Percentiles rank a stretch among this genome's conserved stretches.
Conservation (phyloP, 1,284 basidiomycete species). For the Pseudozyma tsukubaensis region DNA sequence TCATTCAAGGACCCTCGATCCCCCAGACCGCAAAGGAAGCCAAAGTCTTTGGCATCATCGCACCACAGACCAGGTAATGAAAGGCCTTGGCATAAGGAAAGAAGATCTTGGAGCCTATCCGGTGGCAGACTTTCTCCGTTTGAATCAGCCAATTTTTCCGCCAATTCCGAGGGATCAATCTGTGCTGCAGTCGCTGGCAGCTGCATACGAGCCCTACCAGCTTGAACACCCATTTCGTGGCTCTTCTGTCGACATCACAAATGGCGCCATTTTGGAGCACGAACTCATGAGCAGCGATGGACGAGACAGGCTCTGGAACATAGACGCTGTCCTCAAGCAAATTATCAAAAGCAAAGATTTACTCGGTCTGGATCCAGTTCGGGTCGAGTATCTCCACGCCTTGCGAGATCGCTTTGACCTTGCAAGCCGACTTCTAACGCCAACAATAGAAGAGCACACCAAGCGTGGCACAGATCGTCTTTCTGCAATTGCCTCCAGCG, state of each 20-base stretch:
- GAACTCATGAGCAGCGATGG: background rate
- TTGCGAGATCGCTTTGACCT: slow-evolving; percentile 6
- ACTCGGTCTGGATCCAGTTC: slow-evolving; percentile 8
- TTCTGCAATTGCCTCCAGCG: too few species aligned
- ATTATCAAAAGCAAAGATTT: background rate
- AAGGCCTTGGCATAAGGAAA: too few species aligned
- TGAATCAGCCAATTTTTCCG: too few species aligned
- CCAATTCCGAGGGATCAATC: too few species aligned
- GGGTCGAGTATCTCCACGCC: slow-evolving; percentile 7
- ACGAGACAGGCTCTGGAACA: slow-evolving; percentile 12
- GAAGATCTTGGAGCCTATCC: too few species aligned
- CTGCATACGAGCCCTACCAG: slow-evolving; percentile 4
- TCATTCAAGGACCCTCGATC: too few species aligned
- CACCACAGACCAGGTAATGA: too few species aligned
- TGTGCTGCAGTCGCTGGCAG: too few species aligned
- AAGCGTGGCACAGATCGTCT: slow-evolving; percentile 1
- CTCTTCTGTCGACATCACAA: background rate
- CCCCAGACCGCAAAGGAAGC: too few species aligned
- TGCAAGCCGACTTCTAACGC: slow-evolving; percentile 2
- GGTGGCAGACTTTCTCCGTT: too few species aligned
- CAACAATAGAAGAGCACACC: too few species aligned
- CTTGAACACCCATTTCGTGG: slow-evolving; percentile 9
- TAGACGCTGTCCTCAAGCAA: background rate
- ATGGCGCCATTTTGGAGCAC: background rate
- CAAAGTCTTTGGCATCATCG: too few species aligned